These are phyloP conservation scores for Lactarius hatsudake DNA, from an alignment of 768 basidiomycete species.

Conservation along the genomic window DNA sequence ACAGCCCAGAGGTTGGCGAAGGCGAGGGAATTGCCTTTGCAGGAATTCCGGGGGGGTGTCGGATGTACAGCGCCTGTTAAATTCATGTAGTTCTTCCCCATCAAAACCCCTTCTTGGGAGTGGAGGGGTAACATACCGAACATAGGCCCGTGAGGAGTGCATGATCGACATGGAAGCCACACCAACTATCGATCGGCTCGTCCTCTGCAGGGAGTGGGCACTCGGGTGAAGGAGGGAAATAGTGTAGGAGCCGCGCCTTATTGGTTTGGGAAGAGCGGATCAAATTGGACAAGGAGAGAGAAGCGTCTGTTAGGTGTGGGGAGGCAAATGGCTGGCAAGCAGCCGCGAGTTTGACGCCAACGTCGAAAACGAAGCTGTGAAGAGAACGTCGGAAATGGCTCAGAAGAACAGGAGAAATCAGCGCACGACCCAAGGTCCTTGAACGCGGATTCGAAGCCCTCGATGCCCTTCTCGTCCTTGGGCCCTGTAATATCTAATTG, in stretches of 20 bases:
- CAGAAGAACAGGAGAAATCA: background rate
- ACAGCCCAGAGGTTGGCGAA: slow-evolving; percentile 77
- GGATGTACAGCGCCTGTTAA: slow-evolving; percentile 78
- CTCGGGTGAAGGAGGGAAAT: slow-evolving; percentile 71
- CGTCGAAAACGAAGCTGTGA: slow-evolving; percentile 70
- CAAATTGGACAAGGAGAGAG: slow-evolving; percentile 65
- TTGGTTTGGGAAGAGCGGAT: slow-evolving; percentile 77
- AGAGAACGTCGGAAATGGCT: slow-evolving; percentile 17
- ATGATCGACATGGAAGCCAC: slow-evolving; percentile 95
- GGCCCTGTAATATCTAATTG: slow-evolving; percentile 52
- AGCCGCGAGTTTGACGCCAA: slow-evolving; percentile 75
- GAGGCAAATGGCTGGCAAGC: slow-evolving; percentile 92
- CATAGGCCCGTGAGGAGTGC: slow-evolving; percentile 90
- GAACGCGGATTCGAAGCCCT: slow-evolving; percentile 85
- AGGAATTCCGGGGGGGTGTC: slow-evolving; percentile 40
- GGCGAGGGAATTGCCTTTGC: slow-evolving; percentile 60
- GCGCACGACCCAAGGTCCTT: slow-evolving; percentile 73
- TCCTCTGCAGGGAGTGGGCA: slow-evolving; percentile 43
- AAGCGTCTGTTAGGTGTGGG: slow-evolving; percentile 60
- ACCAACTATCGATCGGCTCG: slow-evolving; percentile 82
- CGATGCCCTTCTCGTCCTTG: slow-evolving; percentile 47
- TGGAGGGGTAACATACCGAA: slow-evolving; percentile 49
- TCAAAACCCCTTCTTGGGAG: slow-evolving; percentile 4
- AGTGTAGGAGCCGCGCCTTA: slow-evolving; percentile 94
- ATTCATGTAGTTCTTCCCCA: background rate